Base-by-base conservation (phyloP, 192 early-diverging fungal species). In the Coemansia sp. region DNA sequence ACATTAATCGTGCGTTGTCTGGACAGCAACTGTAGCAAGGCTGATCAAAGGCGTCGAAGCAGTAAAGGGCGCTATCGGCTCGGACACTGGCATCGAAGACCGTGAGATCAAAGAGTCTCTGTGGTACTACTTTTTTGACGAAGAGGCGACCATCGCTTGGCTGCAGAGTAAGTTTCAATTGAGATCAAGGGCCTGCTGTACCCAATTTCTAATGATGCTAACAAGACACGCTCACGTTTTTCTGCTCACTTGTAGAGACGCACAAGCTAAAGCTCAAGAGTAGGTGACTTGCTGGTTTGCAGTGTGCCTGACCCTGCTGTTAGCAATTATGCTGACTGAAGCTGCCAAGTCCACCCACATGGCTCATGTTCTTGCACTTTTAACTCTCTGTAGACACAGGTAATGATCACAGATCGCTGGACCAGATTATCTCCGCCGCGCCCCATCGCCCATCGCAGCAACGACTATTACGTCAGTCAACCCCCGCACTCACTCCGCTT, bases 111-210 rank as follows among this genome's bases (percentile, higher is more conserved):
- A 85, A 66, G 85, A 88, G 52, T 77, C 89, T 23, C 76, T 95
- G 56, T 88, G 88, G 85, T 79, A 90, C 65, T 86, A 88, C 59
- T 91, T 89, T 66, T 91, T 90, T 73, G 88, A 95, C 65, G 72
- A 76, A 14, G 81, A 86, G 35, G 70, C 88, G 37, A 84, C 92
- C 1, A 75, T 91, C 25, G 85, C 86, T 33, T 88, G 83, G 71
- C 76, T 92, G 18, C 75, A 86, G 20, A 90, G 92, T 93, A 87
- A 76, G 86, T 66, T 35, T 2, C 12, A 55, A 33, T 3, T 12
- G 14, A 31, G 52, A 31, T 31, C 26, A 31, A 16, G 52, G 1
- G 10, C n/a, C 8, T 21, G 6, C n/a, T 47, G 7, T 31, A 3
- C 2, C 20, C 43, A 20, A 47, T 47, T 20, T 9, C 43, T 47